A percentile compares a stretch with the other conserved stretches of the same genome.
Conservation (phyloP, 1,284 basidiomycete genomes). For the Ceratobasidium sp. region DNA sequence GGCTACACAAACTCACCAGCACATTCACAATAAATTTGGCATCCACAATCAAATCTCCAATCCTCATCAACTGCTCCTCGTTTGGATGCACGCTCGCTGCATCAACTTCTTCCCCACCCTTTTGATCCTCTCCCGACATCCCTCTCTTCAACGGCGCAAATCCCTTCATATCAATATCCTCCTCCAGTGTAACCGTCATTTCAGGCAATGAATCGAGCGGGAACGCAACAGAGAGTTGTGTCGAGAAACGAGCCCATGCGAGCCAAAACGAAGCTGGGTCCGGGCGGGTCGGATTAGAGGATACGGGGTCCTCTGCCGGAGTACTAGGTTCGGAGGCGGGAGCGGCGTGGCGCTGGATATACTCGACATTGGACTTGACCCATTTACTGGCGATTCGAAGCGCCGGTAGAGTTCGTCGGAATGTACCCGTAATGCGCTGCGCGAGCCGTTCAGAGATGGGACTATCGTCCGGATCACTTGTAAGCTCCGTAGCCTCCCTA, state of each 20-base stretch:
- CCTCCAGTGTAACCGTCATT: conserved; percentile 81
- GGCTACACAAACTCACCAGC: conserved; percentile 63
- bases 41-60: conserved; percentile 87
- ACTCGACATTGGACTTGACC: conserved; percentile 84
- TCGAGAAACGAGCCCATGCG: conserved; percentile 77
- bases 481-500: conserved; percentile 45
- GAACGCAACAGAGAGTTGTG: conserved; percentile 76
- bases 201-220: conserved; percentile 76
- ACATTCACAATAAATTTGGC: conserved; percentile 73
- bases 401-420: conserved; percentile 88
- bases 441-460: conserved; percentile 66
- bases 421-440: conserved; percentile 85
- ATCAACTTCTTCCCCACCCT: conserved; percentile 29
- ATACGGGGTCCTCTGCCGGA: conserved; percentile 56
- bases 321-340: conserved; percentile 56
- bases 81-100: conserved; percentile 81
- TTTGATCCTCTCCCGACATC: conserved; percentile 52
- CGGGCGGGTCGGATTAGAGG: conserved; percentile 45
- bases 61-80: conserved; percentile 94
- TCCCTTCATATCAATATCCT: conserved; percentile 91
- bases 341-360: conserved; percentile 64
- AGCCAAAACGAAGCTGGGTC: conserved; percentile 74
- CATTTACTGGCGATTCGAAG: conserved; percentile 92
- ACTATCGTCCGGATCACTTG: conserved; percentile 59
- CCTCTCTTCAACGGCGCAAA: conserved; percentile 83